Conservation (phyloP, 805 yeast genomes). For the Zygosaccharomyces bisporus region DNA sequence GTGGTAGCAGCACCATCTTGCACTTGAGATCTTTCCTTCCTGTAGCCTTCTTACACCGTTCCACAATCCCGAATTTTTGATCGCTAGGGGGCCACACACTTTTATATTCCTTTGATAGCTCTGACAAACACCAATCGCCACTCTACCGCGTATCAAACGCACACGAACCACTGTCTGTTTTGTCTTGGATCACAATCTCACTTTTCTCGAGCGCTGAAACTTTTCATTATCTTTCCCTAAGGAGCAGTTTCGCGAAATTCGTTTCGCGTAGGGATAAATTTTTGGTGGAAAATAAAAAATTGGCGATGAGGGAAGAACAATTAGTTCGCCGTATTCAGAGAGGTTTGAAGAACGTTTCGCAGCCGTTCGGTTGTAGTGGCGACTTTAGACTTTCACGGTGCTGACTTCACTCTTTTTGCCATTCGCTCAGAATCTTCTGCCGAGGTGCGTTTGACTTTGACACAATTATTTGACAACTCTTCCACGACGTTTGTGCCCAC, state of each 20-base stretch:
- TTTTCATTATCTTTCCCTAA: conserved; percentile 7
- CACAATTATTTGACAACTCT: conserved; percentile 19
- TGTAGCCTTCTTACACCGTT: background rate
- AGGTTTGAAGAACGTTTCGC: background rate
- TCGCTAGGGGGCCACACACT: background rate
- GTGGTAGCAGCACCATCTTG: conserved; percentile 21
- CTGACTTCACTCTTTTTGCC: conserved; percentile 7
- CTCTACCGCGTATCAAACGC: conserved; percentile 3
- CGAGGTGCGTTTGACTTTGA: conserved; percentile 27
- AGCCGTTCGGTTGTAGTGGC: background rate
- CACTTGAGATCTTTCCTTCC: background rate
- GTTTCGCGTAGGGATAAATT: conserved; percentile 1
- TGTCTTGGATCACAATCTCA: conserved; percentile 6
- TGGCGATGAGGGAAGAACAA: conserved; percentile 6
- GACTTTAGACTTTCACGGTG: background rate
- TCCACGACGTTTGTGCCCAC: conserved; percentile 42
- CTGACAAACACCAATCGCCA: background rate
- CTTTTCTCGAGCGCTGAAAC: conserved; percentile 3
- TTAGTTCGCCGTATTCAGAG: conserved; percentile 1
- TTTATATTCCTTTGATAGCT: background rate
- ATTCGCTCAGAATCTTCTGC: conserved; percentile 6
- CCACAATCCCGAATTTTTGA: background rate
- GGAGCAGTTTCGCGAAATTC: conserved; percentile 5
- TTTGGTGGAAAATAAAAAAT: conserved; percentile 2
- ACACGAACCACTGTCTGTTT: conserved; percentile 3